These are phyloP conservation scores for Diutina siamensis DNA, from an alignment of 1,139 yeast genomes.

Conservation along the genomic window DNA sequence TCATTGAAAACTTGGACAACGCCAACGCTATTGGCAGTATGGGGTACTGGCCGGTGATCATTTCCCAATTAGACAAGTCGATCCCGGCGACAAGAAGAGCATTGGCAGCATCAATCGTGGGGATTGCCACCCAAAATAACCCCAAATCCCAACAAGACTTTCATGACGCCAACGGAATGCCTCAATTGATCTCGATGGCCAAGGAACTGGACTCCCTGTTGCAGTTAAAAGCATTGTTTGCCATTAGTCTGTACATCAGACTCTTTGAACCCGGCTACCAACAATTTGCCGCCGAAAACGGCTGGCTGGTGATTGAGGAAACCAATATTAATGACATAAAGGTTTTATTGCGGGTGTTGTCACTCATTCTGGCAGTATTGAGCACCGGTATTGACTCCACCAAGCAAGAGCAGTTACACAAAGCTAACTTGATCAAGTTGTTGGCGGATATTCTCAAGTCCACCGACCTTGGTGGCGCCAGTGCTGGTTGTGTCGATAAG, in stretches of 20 bases:
- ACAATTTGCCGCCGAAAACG: background rate
- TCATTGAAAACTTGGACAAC: conserved; percentile 86
- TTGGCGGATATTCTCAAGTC: conserved; percentile 24
- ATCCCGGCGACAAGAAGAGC: conserved; percentile 35
- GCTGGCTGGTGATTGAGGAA: conserved; percentile 16
- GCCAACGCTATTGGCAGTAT: conserved; percentile 85
- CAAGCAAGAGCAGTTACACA: conserved; percentile 28
- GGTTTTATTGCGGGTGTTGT: conserved; percentile 41
- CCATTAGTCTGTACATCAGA: conserved; percentile 1
- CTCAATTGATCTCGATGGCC: conserved; percentile 6
- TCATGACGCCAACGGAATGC: conserved; percentile 38
- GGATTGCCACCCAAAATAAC: conserved; percentile 90
- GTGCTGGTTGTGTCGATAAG: conserved; percentile 49
- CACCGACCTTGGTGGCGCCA: conserved; percentile 17
- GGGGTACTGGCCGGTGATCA: conserved; percentile 66
- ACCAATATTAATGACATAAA: conserved; percentile 33
- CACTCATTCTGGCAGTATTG: conserved; percentile 45
- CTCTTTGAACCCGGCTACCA: conserved; percentile 3
- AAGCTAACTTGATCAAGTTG: conserved; percentile 26
- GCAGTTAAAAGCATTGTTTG: background rate
- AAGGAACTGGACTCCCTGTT: background rate
- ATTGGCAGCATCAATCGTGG: conserved; percentile 63
- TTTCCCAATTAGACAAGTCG: conserved; percentile 34
- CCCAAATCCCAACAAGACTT: conserved; percentile 60
- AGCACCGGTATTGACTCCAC: conserved; percentile 36